These are phyloP conservation scores for Dictyostelium gargantuum DNA, from an alignment of 208 protist genomes.

Conservation along the genomic window DNA sequence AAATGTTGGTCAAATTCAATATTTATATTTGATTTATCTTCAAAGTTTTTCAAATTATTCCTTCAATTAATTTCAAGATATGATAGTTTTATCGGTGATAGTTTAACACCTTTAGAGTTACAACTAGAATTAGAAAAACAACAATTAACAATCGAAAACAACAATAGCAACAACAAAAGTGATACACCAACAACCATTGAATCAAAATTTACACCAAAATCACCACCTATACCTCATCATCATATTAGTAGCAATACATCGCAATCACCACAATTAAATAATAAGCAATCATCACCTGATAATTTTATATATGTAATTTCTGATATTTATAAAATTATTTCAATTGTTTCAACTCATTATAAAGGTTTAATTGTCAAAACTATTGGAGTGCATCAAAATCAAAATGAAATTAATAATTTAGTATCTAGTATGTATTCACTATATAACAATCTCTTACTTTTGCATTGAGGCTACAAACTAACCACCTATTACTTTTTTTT, in stretches of 20 bases:
- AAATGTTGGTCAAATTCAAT: conserved; percentile 42
- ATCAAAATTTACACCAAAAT: neutral
- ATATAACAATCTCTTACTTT: no score
- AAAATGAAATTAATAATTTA: neutral
- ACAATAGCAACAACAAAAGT: neutral
- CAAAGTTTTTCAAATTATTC: conserved; percentile 51
- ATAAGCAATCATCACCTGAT: conserved; percentile 15
- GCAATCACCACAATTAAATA: neutral
- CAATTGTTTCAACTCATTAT: conserved; percentile 7
- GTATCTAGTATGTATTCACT: neutral
- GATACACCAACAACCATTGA: no score
- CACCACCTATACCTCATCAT: neutral
- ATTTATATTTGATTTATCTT: conserved; percentile 27
- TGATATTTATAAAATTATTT: conserved; percentile 1
- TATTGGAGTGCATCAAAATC: neutral
- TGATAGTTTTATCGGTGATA: neutral
- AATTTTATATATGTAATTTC: conserved; percentile 30
- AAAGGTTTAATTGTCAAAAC: neutral
- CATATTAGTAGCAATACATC: neutral
- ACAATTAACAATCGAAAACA: neutral
- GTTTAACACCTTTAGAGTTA: neutral
- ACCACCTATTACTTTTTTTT: neutral
- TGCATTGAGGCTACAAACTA: no score
- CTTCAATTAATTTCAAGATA: conserved; percentile 32
- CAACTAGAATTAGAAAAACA: neutral